These are phyloP conservation scores for Casuarina glauca DNA, from an alignment of 306 rosid species.

Conservation along the genomic window DNA sequence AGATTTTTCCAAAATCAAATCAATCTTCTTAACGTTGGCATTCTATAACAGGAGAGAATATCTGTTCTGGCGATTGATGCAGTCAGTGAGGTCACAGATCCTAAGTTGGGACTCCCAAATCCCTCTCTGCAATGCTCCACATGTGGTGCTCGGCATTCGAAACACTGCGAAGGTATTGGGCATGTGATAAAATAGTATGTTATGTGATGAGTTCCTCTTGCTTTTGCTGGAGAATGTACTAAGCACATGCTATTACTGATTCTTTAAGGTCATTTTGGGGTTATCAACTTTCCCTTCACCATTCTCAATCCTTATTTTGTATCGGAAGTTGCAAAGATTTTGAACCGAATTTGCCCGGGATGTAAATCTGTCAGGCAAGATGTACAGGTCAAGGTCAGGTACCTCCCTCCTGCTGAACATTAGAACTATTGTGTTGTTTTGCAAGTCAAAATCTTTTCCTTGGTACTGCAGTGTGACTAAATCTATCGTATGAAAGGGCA, in stretches of 20 bases:
- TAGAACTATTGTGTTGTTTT: conserved; percentile 1
- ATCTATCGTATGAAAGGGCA: not conserved
- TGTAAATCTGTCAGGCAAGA: conserved; percentile 68
- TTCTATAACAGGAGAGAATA: conserved; percentile 57
- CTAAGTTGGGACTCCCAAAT: conserved; percentile 89
- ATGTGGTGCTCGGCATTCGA: conserved; percentile 61
- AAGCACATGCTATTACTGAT: conserved; percentile 23
- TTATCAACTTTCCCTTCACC: conserved; percentile 60
- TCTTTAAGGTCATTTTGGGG: conserved; percentile 88
- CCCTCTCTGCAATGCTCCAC: conserved; percentile 61
- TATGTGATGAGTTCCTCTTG: conserved; percentile 23
- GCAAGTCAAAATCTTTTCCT: not conserved
- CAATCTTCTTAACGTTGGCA: conserved; percentile 18
- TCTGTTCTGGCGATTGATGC: conserved; percentile 54
- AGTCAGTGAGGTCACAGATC: conserved; percentile 66
- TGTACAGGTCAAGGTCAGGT: conserved; percentile 67
- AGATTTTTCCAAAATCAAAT: not conserved
- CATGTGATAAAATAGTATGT: conserved; percentile 22
- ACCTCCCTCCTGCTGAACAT: conserved; percentile 32
- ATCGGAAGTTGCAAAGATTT: conserved; percentile 70
- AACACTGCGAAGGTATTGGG: conserved; percentile 69
- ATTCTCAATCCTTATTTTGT: conserved; percentile 78
- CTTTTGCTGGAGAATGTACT: conserved; percentile 27
- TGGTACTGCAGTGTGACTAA: not conserved
- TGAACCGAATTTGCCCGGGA: conserved; percentile 81